phyloP scores from a whole-genome alignment of 2,329 filamentous ascomycete genomes.

The Monilinia laxa region DNA sequence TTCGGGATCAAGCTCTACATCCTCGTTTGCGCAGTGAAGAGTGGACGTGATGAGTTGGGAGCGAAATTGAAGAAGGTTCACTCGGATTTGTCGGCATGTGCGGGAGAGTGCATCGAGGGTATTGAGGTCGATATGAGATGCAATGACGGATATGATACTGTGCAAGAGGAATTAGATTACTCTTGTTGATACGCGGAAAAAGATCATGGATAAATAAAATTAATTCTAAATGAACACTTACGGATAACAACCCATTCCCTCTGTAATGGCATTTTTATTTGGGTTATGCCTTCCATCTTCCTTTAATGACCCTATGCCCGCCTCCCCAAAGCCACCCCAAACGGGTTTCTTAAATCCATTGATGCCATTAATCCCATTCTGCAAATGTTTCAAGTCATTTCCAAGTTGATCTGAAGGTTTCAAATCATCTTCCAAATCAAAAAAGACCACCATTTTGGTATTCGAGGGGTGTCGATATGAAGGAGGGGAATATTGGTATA shows the following conservation, averaged over 20 bases:
- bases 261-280: conserved; percentile 59
- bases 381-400: conserved; percentile 16
- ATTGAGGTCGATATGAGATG: conserved; percentile 79
- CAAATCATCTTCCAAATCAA: conserved; percentile 39
- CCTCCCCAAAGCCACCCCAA: conserved; percentile 23
- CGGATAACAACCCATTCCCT: conserved; percentile 67
- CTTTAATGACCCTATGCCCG: conserved; percentile 7
- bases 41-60: conserved; percentile 70
- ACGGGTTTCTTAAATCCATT: conserved; percentile 25
- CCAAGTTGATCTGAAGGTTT: conserved; percentile 35
- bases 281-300: conserved; percentile 39
- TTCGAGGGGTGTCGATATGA: conserved; percentile 9
- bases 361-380: conserved; percentile 23
- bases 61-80: conserved; percentile 76
- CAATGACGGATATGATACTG: conserved; percentile 76
- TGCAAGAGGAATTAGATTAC: conserved; percentile 11
- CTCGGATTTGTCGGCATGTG: conserved; percentile 77
- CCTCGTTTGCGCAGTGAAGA: conserved; percentile 76
- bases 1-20: conserved; percentile 53
- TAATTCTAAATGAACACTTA: conserved; percentile 49
- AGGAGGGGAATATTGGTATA: background rate
- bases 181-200: conserved; percentile 18
- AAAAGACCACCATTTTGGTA: conserved; percentile 39
- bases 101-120: conserved; percentile 79
- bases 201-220: conserved; percentile 25